Evolutionary conservation across 257 asterid species (phyloP).

Genomic region (Primulina eburnea): DNA sequence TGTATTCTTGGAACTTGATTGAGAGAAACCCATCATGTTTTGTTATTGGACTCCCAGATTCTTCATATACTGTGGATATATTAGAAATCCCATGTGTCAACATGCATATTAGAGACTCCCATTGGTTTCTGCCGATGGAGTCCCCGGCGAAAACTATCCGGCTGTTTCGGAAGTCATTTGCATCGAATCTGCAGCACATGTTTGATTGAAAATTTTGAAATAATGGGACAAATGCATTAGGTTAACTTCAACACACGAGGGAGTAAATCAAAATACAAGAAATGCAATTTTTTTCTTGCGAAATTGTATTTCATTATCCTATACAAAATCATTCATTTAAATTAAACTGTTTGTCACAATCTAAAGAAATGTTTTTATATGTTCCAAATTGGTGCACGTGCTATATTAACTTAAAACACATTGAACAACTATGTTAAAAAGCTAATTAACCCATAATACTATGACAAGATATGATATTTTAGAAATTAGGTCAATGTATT

Average conservation of each 20-base stretch:
- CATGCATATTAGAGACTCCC: constrained; percentile 95
- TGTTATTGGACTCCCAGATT: constrained; percentile 70
- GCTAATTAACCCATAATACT: too few relatives aligned
- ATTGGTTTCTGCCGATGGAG: constrained; percentile 91
- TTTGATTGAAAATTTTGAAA: constrained; percentile 15
- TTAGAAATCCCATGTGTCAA: constrained; percentile 66
- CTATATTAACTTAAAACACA: too few relatives aligned
- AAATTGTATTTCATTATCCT: background rate
- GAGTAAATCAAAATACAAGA: background rate
- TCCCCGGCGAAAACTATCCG: constrained; percentile 89
- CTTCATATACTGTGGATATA: constrained; percentile 55
- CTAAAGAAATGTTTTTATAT: too few relatives aligned
- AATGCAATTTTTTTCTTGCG: too few relatives aligned
- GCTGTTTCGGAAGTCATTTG: constrained; percentile 50
- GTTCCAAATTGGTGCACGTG: background rate
- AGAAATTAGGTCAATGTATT: too few relatives aligned
- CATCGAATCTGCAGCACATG: constrained; percentile 37
- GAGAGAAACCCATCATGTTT: constrained; percentile 85
- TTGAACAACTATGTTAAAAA: too few relatives aligned
- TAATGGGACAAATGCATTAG: background rate
- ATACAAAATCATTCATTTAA: background rate
- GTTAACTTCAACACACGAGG: background rate
- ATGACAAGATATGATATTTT: too few relatives aligned
- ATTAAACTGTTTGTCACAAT: background rate
- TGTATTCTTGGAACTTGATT: constrained; percentile 68